Base-by-base conservation (phyloP, 2,329 filamentous ascomycete genomes). In the Penicillium sumatraense region DNA sequence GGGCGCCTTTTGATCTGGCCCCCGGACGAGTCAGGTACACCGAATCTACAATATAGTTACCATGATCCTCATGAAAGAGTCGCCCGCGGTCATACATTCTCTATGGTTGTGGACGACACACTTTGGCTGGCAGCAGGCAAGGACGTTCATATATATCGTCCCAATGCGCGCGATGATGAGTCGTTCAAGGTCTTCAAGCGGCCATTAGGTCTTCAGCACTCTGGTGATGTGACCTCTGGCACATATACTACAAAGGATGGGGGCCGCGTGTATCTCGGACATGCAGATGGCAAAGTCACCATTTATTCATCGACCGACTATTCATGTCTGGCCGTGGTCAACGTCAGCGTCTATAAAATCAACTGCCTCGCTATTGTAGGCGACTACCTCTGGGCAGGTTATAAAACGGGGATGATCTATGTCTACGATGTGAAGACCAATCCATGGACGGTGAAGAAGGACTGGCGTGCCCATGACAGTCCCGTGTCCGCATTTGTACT, bases 291-390 rank as follows among this genome's bases (percentile, higher is more conserved):
- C 45, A 97, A 97, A 72, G 86, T 99, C 52, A 95, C 90, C 56
- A 87, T 98, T n/a, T 98, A 96, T 74, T 93, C 91, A 2, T 85
- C 85, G 21, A 83, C 81, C 21, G 87, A 93, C 66, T 95, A 89
- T 69, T 78, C 86, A 0, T 96, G 91, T 65, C 69, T 96, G n/a
- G 86, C 85, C 5, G 81, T 96, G 31, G 80, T 98, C 57, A 96
- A 87, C 66, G 84, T 97, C 64, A 98, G 92, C 72, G 84, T 93
- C 13, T 98, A 96, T 82, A 98, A 97, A 75, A 96, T 99, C 74
- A 96, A 92, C 70, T 87, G 89, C 31, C 79, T 99, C 51, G 85
- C 87, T 2, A 90, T 91, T 8, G 89, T 92, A 3, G 93, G 92
- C 5, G 84, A 87, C 57, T 85, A 91, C 67, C 80, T 99, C 0